These are phyloP conservation scores for Fremontodendron californicum DNA, from an alignment of 345 rosid species.

Conservation along the genomic window DNA sequence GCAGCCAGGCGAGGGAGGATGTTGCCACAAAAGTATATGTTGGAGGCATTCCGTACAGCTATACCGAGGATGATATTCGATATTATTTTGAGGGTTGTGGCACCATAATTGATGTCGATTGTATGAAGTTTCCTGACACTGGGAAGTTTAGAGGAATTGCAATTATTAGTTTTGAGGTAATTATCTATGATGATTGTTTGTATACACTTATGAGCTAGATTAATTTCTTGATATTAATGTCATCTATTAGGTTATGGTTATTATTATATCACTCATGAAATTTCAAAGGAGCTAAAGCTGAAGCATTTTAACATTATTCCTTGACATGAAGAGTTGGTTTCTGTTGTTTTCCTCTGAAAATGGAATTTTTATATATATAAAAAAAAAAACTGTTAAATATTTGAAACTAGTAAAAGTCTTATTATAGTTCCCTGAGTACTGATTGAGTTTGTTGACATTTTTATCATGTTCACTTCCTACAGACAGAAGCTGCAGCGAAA, in stretches of 20 bases:
- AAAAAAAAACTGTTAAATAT: not conserved
- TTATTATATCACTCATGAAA: not conserved
- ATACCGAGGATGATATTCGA: slow-evolving; percentile 78
- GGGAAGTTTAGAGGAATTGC: slow-evolving; percentile 91
- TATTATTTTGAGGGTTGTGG: slow-evolving; percentile 85
- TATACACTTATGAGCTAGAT: not conserved
- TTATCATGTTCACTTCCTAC: not conserved
- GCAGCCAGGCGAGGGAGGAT: slow-evolving; percentile 48
- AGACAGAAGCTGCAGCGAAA: slow-evolving; percentile 14
- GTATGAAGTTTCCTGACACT: slow-evolving; percentile 83
- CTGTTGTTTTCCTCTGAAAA: not conserved
- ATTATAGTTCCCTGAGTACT: not conserved
- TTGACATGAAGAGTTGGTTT: not conserved
- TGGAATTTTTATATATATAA: not conserved
- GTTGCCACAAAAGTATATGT: slow-evolving; percentile 63
- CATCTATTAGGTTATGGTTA: not conserved
- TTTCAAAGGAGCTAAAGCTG: slow-evolving; percentile 75
- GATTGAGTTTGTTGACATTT: slow-evolving; percentile 4
- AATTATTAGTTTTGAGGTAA: slow-evolving; percentile 55
- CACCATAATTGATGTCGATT: slow-evolving; percentile 63
- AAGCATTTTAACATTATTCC: slow-evolving; percentile 27
- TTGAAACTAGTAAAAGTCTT: not conserved
- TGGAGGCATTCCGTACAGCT: slow-evolving; percentile 91
- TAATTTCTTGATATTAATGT: not conserved
- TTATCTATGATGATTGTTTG: not conserved